A percentile compares a stretch with the other conserved stretches of the same genome.
Evolutionary conservation across 345 rosid genomes (phyloP).

Genomic region (Passiflora organensis): DNA sequence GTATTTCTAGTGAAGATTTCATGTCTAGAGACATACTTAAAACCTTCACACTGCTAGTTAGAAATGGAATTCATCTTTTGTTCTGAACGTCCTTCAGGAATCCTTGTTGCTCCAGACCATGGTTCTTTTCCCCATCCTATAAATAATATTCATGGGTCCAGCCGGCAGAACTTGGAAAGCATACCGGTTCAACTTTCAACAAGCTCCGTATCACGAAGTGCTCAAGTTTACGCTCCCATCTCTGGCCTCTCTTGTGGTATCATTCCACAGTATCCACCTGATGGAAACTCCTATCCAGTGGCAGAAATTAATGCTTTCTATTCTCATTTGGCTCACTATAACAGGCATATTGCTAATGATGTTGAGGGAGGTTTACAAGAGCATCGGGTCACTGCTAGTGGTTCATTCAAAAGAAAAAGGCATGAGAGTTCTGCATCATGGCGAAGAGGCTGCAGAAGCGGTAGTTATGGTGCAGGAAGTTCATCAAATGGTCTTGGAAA

Average conservation of each 20-base stretch:
- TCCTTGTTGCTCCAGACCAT: conserved; percentile 20
- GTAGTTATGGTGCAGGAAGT: conserved; percentile 23
- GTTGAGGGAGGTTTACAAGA: conserved; percentile 17
- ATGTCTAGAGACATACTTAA: too few relatives aligned
- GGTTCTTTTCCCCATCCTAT: conserved; percentile 15
- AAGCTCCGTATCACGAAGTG: conserved; percentile 14
- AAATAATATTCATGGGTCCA: conserved; percentile 12
- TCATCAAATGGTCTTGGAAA: conserved; percentile 27
- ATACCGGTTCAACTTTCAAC: conserved; percentile 17
- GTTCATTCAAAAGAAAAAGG: conserved; percentile 24
- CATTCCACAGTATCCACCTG: conserved; percentile 14
- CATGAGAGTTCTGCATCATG: conserved; percentile 2
- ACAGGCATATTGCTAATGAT: conserved; percentile 9
- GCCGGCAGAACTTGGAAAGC: too few relatives aligned
- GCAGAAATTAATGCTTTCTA: conserved; percentile 19
- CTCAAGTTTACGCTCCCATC: conserved; percentile 1
- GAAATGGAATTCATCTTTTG: too few relatives aligned
- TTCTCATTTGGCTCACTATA: conserved; percentile 8
- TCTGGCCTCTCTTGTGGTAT: conserved; percentile 14
- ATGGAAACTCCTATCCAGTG: conserved; percentile 11
- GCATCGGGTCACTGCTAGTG: conserved; percentile 14
- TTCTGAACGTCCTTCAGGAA: too few relatives aligned
- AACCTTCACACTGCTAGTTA: too few relatives aligned
- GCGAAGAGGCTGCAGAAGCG: conserved; percentile 20
- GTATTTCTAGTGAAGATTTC: too few relatives aligned